Percentiles rank a stretch among this genome's conserved stretches.
Evolutionary conservation across 495 filamentous ascomycete species (phyloP).

Genomic region (Glarea lozoyensis): DNA sequence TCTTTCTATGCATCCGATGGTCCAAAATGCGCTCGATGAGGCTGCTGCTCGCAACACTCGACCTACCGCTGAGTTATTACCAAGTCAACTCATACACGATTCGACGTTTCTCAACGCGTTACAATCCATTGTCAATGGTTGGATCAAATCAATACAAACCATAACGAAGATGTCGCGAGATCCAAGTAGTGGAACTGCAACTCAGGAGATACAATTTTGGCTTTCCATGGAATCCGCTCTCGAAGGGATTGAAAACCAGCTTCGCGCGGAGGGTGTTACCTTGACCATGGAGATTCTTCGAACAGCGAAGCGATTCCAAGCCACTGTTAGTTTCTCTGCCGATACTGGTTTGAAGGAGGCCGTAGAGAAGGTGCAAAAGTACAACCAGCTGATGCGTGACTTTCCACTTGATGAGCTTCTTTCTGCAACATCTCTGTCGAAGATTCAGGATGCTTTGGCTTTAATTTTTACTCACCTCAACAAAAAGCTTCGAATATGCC

Average conservation of each 20-base stretch:
- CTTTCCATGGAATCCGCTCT: constrained; percentile 86
- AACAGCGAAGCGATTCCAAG: constrained; percentile 92
- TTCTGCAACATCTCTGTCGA: constrained; percentile 80
- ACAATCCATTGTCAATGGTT: constrained; percentile 86
- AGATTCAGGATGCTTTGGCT: constrained; percentile 80
- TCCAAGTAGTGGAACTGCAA: constrained; percentile 77
- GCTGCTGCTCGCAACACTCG: constrained; percentile 55
- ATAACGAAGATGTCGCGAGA: constrained; percentile 92
- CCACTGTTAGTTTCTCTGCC: constrained; percentile 88
- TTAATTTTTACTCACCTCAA: constrained; percentile 90
- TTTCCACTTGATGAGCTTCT: constrained; percentile 87
- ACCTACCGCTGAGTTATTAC: constrained; percentile 68
- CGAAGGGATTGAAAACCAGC: constrained; percentile 80
- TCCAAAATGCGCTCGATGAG: constrained; percentile 73
- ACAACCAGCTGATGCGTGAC: constrained; percentile 96
- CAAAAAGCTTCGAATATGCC: constrained; percentile 90
- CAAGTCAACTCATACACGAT: constrained; percentile 61
- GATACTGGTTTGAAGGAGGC: constrained; percentile 95
- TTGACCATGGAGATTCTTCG: constrained; percentile 90
- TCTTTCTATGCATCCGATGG: constrained; percentile 75
- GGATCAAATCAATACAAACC: constrained; percentile 97
- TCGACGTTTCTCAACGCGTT: constrained; percentile 89
- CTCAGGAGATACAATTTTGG: constrained; percentile 98
- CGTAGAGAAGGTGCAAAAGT: constrained; percentile 90
- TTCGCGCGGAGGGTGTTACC: constrained; percentile 78